Percentiles rank a stretch among this genome's conserved stretches.
phyloP scores from a whole-genome alignment of 768 basidiomycete genomes.

The Crucibulum laeve region DNA sequence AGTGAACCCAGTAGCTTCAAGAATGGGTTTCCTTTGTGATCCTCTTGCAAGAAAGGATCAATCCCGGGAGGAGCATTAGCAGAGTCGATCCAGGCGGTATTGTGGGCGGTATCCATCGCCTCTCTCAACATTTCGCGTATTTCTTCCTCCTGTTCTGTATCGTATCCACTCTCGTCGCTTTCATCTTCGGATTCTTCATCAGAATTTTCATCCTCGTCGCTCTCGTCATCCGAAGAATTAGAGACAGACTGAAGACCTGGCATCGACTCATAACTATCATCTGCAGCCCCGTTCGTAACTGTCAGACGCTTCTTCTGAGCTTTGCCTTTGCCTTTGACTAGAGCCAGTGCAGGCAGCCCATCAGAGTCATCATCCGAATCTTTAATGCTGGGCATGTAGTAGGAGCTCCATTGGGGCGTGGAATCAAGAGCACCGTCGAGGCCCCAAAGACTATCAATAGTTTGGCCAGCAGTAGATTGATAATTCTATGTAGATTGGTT shows the following conservation, averaged over 20 bases:
- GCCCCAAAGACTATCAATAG: constrained; percentile 63
- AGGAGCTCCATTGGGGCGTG: constrained; percentile 58
- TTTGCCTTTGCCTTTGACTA: constrained; percentile 20
- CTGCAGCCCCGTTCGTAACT: constrained; percentile 43
- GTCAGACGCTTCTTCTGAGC: constrained; percentile 44
- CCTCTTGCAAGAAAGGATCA: constrained; percentile 43
- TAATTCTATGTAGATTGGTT: constrained; percentile 47
- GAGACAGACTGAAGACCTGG: constrained; percentile 66
- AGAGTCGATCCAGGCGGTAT: constrained; percentile 56
- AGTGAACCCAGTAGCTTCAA: constrained; percentile 71
- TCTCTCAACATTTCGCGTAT: constrained; percentile 57
- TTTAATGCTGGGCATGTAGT: constrained; percentile 24
- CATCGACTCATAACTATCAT: constrained; percentile 52
- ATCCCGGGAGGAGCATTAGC: constrained; percentile 28
- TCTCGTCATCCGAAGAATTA: constrained; percentile 48
- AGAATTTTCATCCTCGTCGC: constrained; percentile 33
- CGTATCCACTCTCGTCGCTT: constrained; percentile 36
- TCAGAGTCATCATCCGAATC: constrained; percentile 24
- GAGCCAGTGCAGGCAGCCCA: constrained; percentile 12
- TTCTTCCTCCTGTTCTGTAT: constrained; percentile 68
- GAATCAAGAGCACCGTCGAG: constrained; percentile 45
- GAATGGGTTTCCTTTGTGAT: constrained; percentile 71
- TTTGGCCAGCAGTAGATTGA: constrained; percentile 40
- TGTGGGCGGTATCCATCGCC: constrained; percentile 68
- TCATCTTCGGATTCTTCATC: constrained; percentile 32